phyloP scores from a whole-genome alignment of 805 yeast genomes.

The Sugiyamaella valdiviana region DNA sequence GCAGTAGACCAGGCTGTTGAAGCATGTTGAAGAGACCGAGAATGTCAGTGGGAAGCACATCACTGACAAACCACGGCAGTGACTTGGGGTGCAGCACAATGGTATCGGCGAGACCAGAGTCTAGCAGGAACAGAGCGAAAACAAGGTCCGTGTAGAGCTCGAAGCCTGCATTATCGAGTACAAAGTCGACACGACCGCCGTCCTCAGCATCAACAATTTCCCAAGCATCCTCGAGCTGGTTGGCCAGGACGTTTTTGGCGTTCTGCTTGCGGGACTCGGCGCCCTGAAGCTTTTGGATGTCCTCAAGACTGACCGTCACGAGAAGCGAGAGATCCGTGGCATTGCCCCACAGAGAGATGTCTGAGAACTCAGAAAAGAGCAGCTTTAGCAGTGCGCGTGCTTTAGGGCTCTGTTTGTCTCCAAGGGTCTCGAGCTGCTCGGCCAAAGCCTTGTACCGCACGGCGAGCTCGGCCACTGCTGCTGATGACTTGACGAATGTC shows the following conservation, averaged over 20 bases:
- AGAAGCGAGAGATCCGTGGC: constrained; percentile 90
- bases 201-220: constrained; percentile 16
- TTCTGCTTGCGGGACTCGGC: constrained; percentile 77
- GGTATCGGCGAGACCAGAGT: constrained; percentile 54
- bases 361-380: constrained; percentile 75
- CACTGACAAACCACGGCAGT: constrained; percentile 97
- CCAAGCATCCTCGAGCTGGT: constrained; percentile 73
- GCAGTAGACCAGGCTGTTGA: constrained; percentile 45
- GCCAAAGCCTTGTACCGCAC: constrained; percentile 46
- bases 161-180: constrained; percentile 91
- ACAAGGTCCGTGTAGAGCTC: constrained; percentile 85
- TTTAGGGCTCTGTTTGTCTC: constrained; percentile 31
- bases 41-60: constrained; percentile 82
- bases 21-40: constrained; percentile 52
- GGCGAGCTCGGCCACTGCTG: constrained; percentile 79
- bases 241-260: constrained; percentile 68
- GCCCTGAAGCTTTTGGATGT: constrained; percentile 87
- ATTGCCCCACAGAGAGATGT: constrained; percentile 94
- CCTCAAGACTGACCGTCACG: constrained; percentile 67
- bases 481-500: constrained; percentile 66
- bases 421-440: constrained; percentile 11
- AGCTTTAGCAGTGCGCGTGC: constrained; percentile 36
- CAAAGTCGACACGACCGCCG: constrained; percentile 62
- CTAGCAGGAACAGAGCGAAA: constrained; percentile 59
- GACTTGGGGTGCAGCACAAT: constrained; percentile 82